These are phyloP conservation scores for Ceratocystis eucalypticola DNA, from an alignment of 2,329 filamentous ascomycete genomes.

Conservation along the genomic window DNA sequence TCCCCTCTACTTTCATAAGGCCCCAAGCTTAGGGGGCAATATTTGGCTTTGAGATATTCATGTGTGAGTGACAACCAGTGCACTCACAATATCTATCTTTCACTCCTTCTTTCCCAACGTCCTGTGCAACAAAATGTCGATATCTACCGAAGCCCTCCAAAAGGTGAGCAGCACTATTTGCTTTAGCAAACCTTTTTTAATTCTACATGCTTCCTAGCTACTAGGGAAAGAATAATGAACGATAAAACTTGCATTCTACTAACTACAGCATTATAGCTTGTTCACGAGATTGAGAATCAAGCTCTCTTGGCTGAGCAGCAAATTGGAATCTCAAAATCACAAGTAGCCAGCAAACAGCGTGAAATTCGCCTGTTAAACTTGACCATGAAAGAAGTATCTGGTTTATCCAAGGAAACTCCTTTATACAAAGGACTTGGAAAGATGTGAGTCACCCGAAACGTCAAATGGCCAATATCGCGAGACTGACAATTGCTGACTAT, in stretches of 20 bases:
- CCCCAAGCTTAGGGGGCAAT: too few species aligned
- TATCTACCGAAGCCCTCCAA: slow-evolving; percentile 84
- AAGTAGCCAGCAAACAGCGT: slow-evolving; percentile 73
- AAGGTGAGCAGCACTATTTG: slow-evolving; percentile 45
- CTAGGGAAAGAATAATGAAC: neutral
- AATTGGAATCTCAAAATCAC: slow-evolving; percentile 70
- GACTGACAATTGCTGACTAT: neutral
- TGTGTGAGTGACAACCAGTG: neutral
- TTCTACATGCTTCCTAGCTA: neutral
- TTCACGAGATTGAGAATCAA: slow-evolving; percentile 88
- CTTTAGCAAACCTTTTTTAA: neutral
- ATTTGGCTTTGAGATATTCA: neutral
- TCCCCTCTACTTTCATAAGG: neutral
- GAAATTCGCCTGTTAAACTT: slow-evolving; percentile 81
- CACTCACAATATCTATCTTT: neutral
- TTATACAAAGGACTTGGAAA: slow-evolving; percentile 95
- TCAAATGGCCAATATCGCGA: neutral
- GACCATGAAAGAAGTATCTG: slow-evolving; percentile 69
- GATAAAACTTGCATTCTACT: neutral
- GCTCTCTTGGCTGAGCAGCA: slow-evolving; percentile 82
- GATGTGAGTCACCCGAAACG: slow-evolving; percentile 50
- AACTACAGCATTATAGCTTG: slow-evolving; percentile 43
- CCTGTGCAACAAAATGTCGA: slow-evolving; percentile 54
- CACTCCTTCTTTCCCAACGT: neutral
- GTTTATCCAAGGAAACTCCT: slow-evolving; percentile 58